A percentile compares a stretch with the other conserved stretches of the same genome.
phyloP scores from a whole-genome alignment of 1,139 yeast genomes.

The Oligophagozyma castellii region DNA sequence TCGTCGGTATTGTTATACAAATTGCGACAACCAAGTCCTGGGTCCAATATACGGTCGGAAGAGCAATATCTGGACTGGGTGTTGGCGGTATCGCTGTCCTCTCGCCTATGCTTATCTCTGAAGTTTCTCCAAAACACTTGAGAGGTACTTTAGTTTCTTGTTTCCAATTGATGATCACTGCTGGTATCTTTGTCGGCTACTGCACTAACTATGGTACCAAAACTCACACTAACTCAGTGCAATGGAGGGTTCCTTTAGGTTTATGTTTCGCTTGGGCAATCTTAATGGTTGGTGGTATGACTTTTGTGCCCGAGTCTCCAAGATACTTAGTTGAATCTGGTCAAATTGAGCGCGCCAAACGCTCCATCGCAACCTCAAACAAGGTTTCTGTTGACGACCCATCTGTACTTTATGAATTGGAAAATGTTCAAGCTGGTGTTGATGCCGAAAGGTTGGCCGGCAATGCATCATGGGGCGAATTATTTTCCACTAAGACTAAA shows the following conservation, averaged over 20 bases:
- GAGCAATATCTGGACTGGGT: constrained; percentile 53
- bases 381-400: constrained; percentile 43
- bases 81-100: constrained; percentile 53
- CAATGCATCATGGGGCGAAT: constrained; percentile 53
- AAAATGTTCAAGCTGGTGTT: constrained; percentile 47
- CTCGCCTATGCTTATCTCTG: constrained; percentile 53
- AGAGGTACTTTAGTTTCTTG: constrained; percentile 58
- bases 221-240: constrained; percentile 33
- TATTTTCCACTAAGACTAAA: constrained; percentile 45
- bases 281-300: constrained; percentile 39
- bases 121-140: constrained; percentile 52
- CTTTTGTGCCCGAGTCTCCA: constrained; percentile 68
- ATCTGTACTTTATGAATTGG: constrained; percentile 43
- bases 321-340: constrained; percentile 48
- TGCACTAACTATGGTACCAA: constrained; percentile 49
- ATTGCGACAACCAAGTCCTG: constrained; percentile 40
- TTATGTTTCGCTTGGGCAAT: constrained; percentile 33
- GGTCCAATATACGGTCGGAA: constrained; percentile 47
- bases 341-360: constrained; percentile 43
- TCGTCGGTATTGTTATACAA: constrained; percentile 51
- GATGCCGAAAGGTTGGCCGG: constrained; percentile 53
- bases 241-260: constrained; percentile 57
- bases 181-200: constrained; percentile 52
- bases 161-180: constrained; percentile 53
- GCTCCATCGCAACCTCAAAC: constrained; percentile 47